Conservation (phyloP, 2,329 filamentous ascomycete species). For the Colletotrichum echinochloae region DNA sequence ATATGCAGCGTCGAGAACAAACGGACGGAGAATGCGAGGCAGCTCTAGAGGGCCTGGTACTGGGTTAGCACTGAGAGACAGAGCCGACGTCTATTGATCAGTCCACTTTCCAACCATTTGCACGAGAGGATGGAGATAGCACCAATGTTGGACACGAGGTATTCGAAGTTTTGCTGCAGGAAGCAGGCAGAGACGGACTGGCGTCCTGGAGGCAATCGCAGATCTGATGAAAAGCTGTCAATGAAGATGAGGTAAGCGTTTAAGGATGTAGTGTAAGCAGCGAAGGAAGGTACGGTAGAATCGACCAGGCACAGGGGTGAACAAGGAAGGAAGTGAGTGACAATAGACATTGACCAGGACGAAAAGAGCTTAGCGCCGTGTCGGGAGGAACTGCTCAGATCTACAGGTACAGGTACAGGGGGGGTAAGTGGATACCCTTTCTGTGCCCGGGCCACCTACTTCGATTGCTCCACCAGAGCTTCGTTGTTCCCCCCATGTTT, state of each 20-base stretch:
- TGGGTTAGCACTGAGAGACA: neutral
- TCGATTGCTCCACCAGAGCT: conserved; percentile 23
- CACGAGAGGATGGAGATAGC: neutral
- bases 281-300: conserved; percentile 1
- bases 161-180: neutral
- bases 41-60: neutral
- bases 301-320: conserved; percentile 33
- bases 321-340: conserved; percentile 10
- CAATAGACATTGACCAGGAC: conserved; percentile 22
- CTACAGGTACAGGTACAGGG: conserved; percentile 23
- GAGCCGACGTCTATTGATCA: neutral
- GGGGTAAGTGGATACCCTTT: conserved; percentile 22
- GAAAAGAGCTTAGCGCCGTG: conserved; percentile 14
- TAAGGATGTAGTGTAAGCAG: conserved; percentile 27
- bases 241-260: conserved; percentile 1
- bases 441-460: no score
- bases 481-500: neutral
- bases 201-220: conserved; percentile 7
- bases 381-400: conserved; percentile 3
- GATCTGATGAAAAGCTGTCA: neutral
- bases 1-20: conserved; percentile 1
- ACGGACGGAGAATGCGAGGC: neutral
- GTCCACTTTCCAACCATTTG: neutral
- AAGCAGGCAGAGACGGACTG: neutral
- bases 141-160: neutral